Evolutionary conservation across 805 yeast species (phyloP).

Genomic region (Candida patagonica): DNA sequence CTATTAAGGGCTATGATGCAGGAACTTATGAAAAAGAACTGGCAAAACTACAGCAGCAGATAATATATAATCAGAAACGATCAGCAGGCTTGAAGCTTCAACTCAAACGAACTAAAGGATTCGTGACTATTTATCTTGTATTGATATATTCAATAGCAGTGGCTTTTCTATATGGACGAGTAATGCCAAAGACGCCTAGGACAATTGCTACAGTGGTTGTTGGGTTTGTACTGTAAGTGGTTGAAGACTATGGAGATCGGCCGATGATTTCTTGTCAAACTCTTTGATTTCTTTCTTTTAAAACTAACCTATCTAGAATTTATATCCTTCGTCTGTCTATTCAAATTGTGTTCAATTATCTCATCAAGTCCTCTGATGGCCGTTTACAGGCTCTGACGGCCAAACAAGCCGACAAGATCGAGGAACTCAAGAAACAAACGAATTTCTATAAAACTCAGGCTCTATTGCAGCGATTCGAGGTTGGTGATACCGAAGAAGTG

Average conservation of each 20-base stretch:
- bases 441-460: constrained; percentile 69
- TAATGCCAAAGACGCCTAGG: constrained; percentile 5
- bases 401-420: constrained; percentile 46
- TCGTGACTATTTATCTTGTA: constrained; percentile 26
- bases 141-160: constrained; percentile 21
- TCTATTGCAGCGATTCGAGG: constrained; percentile 60
- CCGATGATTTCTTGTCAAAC: no score
- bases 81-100: constrained; percentile 15
- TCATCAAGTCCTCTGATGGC: constrained; percentile 18
- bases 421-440: constrained; percentile 60
- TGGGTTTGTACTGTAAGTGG: constrained; percentile 10
- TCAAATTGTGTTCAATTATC: constrained; percentile 16
- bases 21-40: constrained; percentile 28
- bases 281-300: no score
- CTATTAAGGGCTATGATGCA: neutral
- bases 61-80: constrained; percentile 17
- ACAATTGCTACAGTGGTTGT: constrained; percentile 8
- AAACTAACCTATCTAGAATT: constrained; percentile 7
- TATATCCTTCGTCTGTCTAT: constrained; percentile 13
- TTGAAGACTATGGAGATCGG: no score
- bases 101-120: constrained; percentile 23
- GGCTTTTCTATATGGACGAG: constrained; percentile 14
- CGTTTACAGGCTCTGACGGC: constrained; percentile 31
- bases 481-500: neutral
- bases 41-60: constrained; percentile 22